A percentile compares a stretch with the other conserved stretches of the same genome.
These are phyloP conservation scores for Iberis pinnata DNA, from an alignment of 345 rosid genomes.

Conservation along the genomic window DNA sequence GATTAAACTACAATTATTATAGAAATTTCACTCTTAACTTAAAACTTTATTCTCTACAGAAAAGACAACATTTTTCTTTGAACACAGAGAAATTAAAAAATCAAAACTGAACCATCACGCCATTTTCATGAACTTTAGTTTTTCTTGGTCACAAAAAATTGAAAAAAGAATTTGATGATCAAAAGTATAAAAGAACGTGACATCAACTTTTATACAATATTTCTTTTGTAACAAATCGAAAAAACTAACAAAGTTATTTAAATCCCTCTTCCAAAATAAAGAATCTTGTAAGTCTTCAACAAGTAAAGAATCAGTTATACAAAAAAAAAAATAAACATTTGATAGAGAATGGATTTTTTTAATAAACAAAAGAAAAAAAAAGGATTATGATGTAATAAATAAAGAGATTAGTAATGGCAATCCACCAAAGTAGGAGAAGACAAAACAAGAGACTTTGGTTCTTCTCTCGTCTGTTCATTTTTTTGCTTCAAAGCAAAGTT, in stretches of 20 bases:
- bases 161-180: constrained; percentile 1
- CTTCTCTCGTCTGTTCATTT: constrained; percentile 32
- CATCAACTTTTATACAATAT: constrained; percentile 13
- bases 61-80: too few relatives aligned
- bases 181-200: constrained; percentile 27
- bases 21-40: too few relatives aligned
- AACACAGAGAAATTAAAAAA: too few relatives aligned
- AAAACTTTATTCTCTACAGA: not conserved
- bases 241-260: too few relatives aligned
- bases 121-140: constrained; percentile 16
- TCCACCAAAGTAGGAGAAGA: constrained; percentile 70
- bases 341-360: too few relatives aligned
- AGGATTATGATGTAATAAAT: not conserved
- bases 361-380: too few relatives aligned
- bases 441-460: constrained; percentile 47
- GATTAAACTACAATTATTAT: too few relatives aligned
- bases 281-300: constrained; percentile 19
- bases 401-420: constrained; percentile 65
- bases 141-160: not conserved
- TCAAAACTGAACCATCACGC: too few relatives aligned
- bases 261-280: not conserved
- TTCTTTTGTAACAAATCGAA: constrained; percentile 19
- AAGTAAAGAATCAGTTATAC: constrained; percentile 28
- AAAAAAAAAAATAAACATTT: not conserved
- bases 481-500: constrained; percentile 55